Base-by-base conservation (phyloP, 2,329 filamentous ascomycete genomes). In the Epichloe gansuensis region DNA sequence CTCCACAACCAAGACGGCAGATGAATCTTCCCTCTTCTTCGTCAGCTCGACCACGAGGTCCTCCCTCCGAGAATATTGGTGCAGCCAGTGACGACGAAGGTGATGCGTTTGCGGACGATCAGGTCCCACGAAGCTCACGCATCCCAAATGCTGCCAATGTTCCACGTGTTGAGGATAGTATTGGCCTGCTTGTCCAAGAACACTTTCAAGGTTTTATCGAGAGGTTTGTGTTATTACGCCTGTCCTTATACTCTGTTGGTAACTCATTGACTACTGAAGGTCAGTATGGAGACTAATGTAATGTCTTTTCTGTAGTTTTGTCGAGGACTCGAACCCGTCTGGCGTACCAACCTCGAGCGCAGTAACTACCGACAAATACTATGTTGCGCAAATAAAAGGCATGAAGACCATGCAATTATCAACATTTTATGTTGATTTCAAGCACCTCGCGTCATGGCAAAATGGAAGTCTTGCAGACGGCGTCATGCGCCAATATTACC, bases 401-500 rank as follows among this genome's bases (percentile, higher is more conserved):
- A 81, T 94, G 75, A 77, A 80, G 53, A 76, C 77, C 23, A 86
- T 85, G 65, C 75, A 81, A 57, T 77, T 91, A n/a, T 91, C 87
- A 1, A 93, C 87, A 5, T 81, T 93, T 53, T 94, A 93, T 65
- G 80, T 94, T 62, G 88, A 94, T 70, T 93, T 84, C 69, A 87
- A 83, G 58, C 93, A 98, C 67, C 73, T 98, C 34, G 78, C 82
- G 52, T 77, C 81, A 38, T 85, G 84, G 66, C 82, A 86, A 61
- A 85, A 90, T 59, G 87, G 86, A 50, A 83, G 86, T 53, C 73
- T 98, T 50, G 89, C 91, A 42, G 84, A 88, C 55, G 91, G 89
- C 49, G 85, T 97, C 56, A 85, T 89, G 58, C 84, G 82, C 60
- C 86, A 94, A 63, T 97, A 96, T 74, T 97, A 96, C 68, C 87